phyloP scores from a whole-genome alignment of 768 basidiomycete species.

The Psilocybe azurescens region DNA sequence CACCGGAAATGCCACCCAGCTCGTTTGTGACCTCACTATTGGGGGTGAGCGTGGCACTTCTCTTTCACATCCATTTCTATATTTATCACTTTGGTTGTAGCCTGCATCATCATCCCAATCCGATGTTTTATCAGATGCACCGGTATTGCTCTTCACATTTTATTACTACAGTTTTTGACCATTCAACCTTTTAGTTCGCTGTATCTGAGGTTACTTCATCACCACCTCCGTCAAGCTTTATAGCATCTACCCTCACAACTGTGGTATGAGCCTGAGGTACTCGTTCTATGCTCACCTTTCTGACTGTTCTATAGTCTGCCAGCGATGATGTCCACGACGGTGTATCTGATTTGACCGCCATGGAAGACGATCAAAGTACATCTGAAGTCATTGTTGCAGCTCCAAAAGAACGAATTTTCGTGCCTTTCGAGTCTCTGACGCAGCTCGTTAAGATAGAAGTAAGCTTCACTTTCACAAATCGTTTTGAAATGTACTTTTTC shows the following conservation, averaged over 20 bases:
- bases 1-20: conserved; percentile 27
- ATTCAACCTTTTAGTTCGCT: neutral
- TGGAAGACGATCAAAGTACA: neutral
- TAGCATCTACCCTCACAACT: neutral
- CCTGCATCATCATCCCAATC: conserved; percentile 1
- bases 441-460: conserved; percentile 57
- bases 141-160: neutral
- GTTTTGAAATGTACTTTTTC: neutral
- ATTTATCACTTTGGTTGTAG: conserved; percentile 3
- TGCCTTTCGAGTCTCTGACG: conserved; percentile 25
- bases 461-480: conserved; percentile 21
- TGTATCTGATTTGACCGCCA: conserved; percentile 12
- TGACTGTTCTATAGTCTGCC: neutral
- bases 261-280: conserved; percentile 9
- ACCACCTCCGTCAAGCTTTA: conserved; percentile 1
- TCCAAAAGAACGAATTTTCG: conserved; percentile 19
- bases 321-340: conserved; percentile 7
- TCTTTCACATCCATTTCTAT: neutral
- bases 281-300: neutral
- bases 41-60: conserved; percentile 13
- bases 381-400: neutral
- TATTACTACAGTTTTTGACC: neutral
- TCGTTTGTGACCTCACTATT: conserved; percentile 22
- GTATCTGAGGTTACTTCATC: neutral
- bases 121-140: neutral